A percentile compares a stretch with the other conserved stretches of the same genome.
Conservation (phyloP, 2,329 filamentous ascomycete species). For the Talaromyces atroroseus region DNA sequence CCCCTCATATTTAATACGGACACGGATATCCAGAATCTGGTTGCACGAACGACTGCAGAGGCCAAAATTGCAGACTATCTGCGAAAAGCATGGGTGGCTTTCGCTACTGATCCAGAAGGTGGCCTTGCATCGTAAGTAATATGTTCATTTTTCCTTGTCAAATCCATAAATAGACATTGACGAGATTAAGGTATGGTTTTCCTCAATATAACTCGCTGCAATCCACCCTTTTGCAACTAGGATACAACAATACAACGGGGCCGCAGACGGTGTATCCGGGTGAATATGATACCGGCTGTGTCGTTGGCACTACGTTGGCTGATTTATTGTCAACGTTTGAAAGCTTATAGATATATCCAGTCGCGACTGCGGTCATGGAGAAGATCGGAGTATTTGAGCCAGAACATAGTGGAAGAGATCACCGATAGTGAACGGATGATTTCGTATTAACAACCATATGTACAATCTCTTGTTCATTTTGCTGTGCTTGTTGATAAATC, state of each 20-base stretch:
- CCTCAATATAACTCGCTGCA: neutral
- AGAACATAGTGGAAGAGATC: too few relatives aligned
- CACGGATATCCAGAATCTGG: neutral
- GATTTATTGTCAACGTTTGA: neutral
- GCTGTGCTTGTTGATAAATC: too few relatives aligned
- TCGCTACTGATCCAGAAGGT: constrained; percentile 5
- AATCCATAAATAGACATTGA: too few relatives aligned
- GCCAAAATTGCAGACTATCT: constrained; percentile 1
- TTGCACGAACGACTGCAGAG: neutral
- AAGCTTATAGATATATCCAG: neutral
- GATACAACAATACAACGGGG: neutral
- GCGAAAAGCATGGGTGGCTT: constrained; percentile 7
- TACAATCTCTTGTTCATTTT: too few relatives aligned
- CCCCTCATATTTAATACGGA: constrained; percentile 6
- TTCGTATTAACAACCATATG: too few relatives aligned
- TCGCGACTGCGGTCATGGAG: too few relatives aligned
- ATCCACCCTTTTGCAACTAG: neutral
- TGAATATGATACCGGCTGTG: constrained; percentile 5
- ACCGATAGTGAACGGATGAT: too few relatives aligned
- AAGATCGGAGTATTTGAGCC: too few relatives aligned
- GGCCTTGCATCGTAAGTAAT: constrained; percentile 6
- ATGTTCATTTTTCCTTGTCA: too few relatives aligned
- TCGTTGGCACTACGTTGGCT: neutral
- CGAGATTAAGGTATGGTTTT: neutral
- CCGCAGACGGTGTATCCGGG: neutral